Evolutionary conservation across 2,329 filamentous ascomycete genomes (phyloP).

Genomic region (Diaporthe aspalathi): DNA sequence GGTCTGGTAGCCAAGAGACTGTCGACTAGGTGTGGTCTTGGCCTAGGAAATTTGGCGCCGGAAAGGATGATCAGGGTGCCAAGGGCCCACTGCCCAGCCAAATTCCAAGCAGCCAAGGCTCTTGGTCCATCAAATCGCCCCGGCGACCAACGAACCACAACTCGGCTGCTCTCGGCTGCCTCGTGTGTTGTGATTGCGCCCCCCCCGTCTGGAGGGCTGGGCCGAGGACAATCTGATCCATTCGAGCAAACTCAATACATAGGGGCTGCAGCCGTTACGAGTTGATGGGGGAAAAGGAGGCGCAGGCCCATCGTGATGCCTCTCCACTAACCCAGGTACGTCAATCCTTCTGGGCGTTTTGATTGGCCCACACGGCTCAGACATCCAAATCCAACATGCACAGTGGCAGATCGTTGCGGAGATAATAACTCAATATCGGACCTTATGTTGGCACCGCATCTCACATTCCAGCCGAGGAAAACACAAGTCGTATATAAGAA

Average conservation of each 20-base stretch:
- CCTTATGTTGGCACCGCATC: neutral
- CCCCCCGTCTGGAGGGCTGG: neutral
- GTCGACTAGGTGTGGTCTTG: slow-evolving; percentile 19
- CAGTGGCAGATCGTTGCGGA: neutral
- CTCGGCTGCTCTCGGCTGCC: slow-evolving; percentile 9
- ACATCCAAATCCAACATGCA: neutral
- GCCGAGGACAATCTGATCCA: slow-evolving; percentile 20
- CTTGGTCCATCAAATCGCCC: slow-evolving; percentile 24
- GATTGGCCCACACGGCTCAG: neutral
- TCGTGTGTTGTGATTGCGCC: slow-evolving; percentile 29
- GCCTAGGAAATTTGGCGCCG: slow-evolving; percentile 25
- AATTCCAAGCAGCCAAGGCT: slow-evolving; percentile 29
- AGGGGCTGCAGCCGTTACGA: slow-evolving; percentile 25
- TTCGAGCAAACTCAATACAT: neutral
- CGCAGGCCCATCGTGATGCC: slow-evolving; percentile 8
- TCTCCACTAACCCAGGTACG: slow-evolving; percentile 27
- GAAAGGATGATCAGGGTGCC: slow-evolving; percentile 29
- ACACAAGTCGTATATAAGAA: slow-evolving; percentile 14
- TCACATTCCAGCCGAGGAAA: slow-evolving; percentile 4
- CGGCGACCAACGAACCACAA: slow-evolving; percentile 19
- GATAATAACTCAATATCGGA: slow-evolving; percentile 11
- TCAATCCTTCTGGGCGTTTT: slow-evolving; percentile 16
- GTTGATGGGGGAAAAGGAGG: slow-evolving; percentile 28
- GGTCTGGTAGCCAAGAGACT: slow-evolving; percentile 30
- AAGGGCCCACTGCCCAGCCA: slow-evolving; percentile 29